Evolutionary conservation across 2,329 filamentous ascomycete genomes (phyloP), one percentile per base, ranked within the genome.

Genomic region (Aspergillus aculeatus): DNA sequence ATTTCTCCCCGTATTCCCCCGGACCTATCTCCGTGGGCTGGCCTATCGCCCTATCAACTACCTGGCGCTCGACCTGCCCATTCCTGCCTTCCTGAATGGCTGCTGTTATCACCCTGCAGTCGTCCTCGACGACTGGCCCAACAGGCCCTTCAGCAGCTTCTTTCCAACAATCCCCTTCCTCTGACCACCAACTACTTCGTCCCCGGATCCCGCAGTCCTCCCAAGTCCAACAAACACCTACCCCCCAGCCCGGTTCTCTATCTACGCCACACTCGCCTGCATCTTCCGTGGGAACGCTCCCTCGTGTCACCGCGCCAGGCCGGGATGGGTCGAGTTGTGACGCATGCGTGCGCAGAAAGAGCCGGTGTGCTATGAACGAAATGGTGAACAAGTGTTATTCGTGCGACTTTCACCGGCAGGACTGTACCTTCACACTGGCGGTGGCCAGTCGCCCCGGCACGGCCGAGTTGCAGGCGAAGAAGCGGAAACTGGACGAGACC

Each of bases 331-430:
- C 71, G 26, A 76, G 71, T 59, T 79, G 76, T 63, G 77, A 79
- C 70, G 76, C 75, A 52, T 79, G 77, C 66, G 68, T 77, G 56
- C 73, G 72, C 61, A 69, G 75, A 66, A 77, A 76, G 65, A 77
- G 75, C 66, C 72, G 75, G 19, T 78, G 77, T 66, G 75, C 76
- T 19, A 78, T 78, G 72, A 78, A 78, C 62, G 75, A 77, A 60
- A 70, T 72, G 63, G 71, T 76, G 61, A 76, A 77, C 58, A 78
- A 77, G 61, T 78, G 76, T 62, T 78, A 77, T 58, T 78, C 76
- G 49, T 78, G 77, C 59, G 75, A 79, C 55, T 79, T 78, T 44
- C 76, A 78, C 62, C 75, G 75, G 47, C 77, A 78, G 67, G 76
- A 79, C 29, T 78, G 76, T 64, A 78, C 76, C 7, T 78, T 78